A percentile compares a stretch with the other conserved stretches of the same genome.
phyloP scores from a whole-genome alignment of 345 rosid genomes.

The Cardamine resedifolia region DNA sequence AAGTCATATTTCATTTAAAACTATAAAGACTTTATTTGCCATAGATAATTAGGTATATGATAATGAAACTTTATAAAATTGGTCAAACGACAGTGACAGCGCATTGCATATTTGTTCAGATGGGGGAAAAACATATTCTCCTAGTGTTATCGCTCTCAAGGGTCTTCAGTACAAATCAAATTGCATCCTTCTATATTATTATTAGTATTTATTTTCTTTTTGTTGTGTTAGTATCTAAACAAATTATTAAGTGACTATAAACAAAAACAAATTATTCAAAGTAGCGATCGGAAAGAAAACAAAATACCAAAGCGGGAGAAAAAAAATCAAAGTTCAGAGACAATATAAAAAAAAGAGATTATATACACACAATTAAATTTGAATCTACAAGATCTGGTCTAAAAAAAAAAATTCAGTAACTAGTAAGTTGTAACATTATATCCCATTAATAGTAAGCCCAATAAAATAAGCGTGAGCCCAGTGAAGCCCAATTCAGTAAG shows the following conservation, averaged over 20 bases:
- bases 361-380: not conserved
- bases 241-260: not conserved
- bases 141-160: not conserved
- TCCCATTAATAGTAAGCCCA: slow-evolving; percentile 20
- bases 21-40: slow-evolving; percentile 2
- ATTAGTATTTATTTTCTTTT: not conserved
- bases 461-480: slow-evolving; percentile 5
- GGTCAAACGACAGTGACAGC: slow-evolving; percentile 29
- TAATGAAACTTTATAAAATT: not conserved
- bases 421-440: not conserved
- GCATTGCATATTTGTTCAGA: slow-evolving; percentile 19
- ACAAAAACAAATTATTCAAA: not conserved
- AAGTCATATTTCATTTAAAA: not conserved
- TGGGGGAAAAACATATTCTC: slow-evolving; percentile 3
- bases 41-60: slow-evolving; percentile 10
- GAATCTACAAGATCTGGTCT: not conserved
- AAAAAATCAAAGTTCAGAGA: not conserved
- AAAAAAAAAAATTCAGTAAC: too few relatives aligned
- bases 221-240: not conserved
- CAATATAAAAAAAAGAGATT: not conserved
- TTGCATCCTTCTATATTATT: not conserved
- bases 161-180: not conserved
- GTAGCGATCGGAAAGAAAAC: not conserved
- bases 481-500: not conserved
- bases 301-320: not conserved